A percentile compares a stretch with the other conserved stretches of the same genome.
These are phyloP conservation scores for Pichia manshurica DNA, from an alignment of 805 yeast genomes.

Conservation along the genomic window DNA sequence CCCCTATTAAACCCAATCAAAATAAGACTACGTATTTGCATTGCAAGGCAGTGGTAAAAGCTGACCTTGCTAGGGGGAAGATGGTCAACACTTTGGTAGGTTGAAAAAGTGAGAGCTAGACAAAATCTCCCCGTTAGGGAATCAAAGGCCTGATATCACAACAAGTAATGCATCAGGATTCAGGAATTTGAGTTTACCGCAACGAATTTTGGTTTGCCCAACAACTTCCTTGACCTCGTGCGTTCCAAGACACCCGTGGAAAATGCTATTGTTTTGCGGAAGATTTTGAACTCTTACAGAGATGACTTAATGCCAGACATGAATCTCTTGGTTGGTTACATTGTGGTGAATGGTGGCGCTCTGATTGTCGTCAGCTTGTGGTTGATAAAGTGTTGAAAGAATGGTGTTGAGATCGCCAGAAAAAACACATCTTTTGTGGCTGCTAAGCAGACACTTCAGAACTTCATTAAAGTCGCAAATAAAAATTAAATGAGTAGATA, in stretches of 20 bases:
- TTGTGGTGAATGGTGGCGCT: constrained; percentile 82
- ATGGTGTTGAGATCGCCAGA: constrained; percentile 73
- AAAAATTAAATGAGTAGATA: constrained; percentile 12
- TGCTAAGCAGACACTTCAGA: constrained; percentile 55
- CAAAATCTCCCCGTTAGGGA: constrained; percentile 87
- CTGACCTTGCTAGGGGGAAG: constrained; percentile 46
- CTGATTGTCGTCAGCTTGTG: constrained; percentile 78
- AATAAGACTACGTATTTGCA: constrained; percentile 66
- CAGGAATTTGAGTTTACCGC: constrained; percentile 50
- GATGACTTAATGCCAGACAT: constrained; percentile 32
- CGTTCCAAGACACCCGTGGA: constrained; percentile 81
- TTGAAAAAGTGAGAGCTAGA: constrained; percentile 88
- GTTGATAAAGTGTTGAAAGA: constrained; percentile 57
- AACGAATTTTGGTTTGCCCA: constrained; percentile 71
- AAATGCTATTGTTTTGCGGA: constrained; percentile 59
- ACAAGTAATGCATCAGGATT: constrained; percentile 37
- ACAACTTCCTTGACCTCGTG: constrained; percentile 63
- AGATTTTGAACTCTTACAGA: constrained; percentile 40
- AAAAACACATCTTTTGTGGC: constrained; percentile 59
- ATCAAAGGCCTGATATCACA: constrained; percentile 69
- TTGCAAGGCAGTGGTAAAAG: constrained; percentile 68
- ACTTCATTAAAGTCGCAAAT: constrained; percentile 40
- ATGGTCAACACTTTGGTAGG: constrained; percentile 69
- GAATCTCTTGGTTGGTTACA: constrained; percentile 78
- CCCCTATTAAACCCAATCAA: constrained; percentile 93